phyloP scores from a whole-genome alignment of 305 asterid species.

The Solanum aculeatissimum region DNA sequence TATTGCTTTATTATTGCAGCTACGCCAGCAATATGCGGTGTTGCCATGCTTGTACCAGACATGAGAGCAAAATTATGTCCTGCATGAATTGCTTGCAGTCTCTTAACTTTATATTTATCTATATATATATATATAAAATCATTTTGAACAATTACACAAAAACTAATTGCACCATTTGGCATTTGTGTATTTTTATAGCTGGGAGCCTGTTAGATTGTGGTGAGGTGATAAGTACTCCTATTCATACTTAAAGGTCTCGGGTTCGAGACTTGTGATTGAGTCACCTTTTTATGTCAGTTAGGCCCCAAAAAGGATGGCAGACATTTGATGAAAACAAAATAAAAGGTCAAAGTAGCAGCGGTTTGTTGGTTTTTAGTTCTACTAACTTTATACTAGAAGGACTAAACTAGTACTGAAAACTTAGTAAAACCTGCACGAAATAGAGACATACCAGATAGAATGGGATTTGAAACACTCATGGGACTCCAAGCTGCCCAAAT shows the following conservation, averaged over 20 bases:
- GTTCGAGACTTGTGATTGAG: not conserved
- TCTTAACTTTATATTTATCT: not conserved
- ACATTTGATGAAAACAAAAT: not conserved
- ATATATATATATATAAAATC: not conserved
- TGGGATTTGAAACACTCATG: constrained; percentile 57
- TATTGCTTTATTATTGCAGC: constrained; percentile 74
- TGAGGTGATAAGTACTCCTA: not conserved
- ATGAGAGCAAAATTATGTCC: constrained; percentile 58
- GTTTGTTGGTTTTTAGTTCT: not conserved
- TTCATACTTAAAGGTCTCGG: not conserved
- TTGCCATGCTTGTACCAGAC: constrained; percentile 96
- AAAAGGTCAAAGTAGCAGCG: not conserved
- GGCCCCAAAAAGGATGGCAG: not conserved
- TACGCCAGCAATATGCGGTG: constrained; percentile 85
- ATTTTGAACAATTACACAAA: not conserved
- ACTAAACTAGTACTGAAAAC: not conserved
- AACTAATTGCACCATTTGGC: not conserved
- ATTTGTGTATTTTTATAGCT: not conserved
- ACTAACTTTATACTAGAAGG: not conserved
- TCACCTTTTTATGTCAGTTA: not conserved
- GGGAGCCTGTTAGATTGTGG: not conserved
- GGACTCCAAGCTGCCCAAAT: constrained; percentile 99
- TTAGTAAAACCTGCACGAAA: not conserved
- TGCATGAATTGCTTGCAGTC: constrained; percentile 2
- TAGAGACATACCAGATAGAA: constrained; percentile 41